A percentile compares a stretch with the other conserved stretches of the same genome.
phyloP scores from a whole-genome alignment of 768 basidiomycete species.

The Leucocoprinus leucothites region DNA sequence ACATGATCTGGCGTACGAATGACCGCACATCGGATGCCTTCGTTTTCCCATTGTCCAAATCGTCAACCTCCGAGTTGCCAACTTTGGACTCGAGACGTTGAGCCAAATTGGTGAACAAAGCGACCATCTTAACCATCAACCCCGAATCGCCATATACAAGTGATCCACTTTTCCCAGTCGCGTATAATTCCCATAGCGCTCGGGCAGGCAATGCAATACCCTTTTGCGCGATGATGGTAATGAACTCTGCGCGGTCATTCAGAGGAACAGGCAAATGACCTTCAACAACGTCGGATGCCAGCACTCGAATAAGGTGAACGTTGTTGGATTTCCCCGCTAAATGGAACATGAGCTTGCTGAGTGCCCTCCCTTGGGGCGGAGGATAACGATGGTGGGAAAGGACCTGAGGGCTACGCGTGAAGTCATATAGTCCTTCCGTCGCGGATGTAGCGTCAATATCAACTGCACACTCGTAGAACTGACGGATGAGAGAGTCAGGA shows the following conservation, averaged over 20 bases:
- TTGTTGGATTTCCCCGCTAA: slow-evolving; percentile 35
- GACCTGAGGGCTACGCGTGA: slow-evolving; percentile 34
- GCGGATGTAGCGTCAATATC: slow-evolving; percentile 24
- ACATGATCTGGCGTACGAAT: slow-evolving; percentile 33
- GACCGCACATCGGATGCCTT: neutral
- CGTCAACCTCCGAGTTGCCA: slow-evolving; percentile 2
- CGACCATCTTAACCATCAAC: slow-evolving; percentile 48
- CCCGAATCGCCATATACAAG: slow-evolving; percentile 42
- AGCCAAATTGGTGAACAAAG: slow-evolving; percentile 35
- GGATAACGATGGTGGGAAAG: slow-evolving; percentile 39
- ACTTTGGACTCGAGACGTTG: slow-evolving; percentile 18
- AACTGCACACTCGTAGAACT: slow-evolving; percentile 43
- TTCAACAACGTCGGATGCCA: slow-evolving; percentile 49
- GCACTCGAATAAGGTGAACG: slow-evolving; percentile 42
- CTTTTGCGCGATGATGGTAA: slow-evolving; percentile 39
- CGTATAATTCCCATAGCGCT: slow-evolving; percentile 55
- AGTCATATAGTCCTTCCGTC: slow-evolving; percentile 45
- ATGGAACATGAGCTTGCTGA: slow-evolving; percentile 54
- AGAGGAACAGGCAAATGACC: slow-evolving; percentile 37
- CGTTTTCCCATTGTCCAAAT: neutral
- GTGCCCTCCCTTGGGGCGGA: slow-evolving; percentile 40
- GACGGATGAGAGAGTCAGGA: slow-evolving; percentile 40
- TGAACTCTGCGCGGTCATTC: slow-evolving; percentile 45
- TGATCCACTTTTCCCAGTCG: slow-evolving; percentile 35
- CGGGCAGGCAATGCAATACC: slow-evolving; percentile 50